Conservation (phyloP, 2,329 filamentous ascomycete species). For the Phaeomoniella chlamydospora region DNA sequence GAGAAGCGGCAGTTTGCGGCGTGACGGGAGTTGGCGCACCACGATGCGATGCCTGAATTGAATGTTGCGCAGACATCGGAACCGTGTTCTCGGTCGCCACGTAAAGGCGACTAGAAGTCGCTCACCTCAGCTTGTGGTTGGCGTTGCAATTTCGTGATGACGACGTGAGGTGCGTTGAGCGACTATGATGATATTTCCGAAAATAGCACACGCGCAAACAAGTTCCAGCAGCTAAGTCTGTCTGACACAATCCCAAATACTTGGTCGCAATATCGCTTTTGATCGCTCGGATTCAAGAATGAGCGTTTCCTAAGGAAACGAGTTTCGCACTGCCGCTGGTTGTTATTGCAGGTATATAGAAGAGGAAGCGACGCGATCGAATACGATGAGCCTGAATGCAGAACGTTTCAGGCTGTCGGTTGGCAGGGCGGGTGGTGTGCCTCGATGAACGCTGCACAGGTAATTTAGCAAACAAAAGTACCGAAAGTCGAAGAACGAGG, state of each 20-base stretch:
- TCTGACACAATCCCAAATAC: too few relatives aligned
- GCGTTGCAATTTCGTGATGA: background rate
- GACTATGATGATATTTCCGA: background rate
- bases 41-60: conserved; percentile 14
- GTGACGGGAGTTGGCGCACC: conserved; percentile 15
- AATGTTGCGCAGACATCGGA: conserved; percentile 13
- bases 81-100: conserved; percentile 24
- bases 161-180: background rate
- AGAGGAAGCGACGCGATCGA: too few relatives aligned
- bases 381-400: too few relatives aligned
- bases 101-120: background rate
- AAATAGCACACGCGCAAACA: background rate
- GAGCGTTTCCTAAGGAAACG: too few relatives aligned
- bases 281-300: too few relatives aligned
- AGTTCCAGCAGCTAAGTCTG: too few relatives aligned
- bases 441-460: background rate
- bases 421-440: background rate
- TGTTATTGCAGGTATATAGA: too few relatives aligned
- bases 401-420: background rate
- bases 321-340: too few relatives aligned
- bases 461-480: too few relatives aligned
- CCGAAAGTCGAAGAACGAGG: too few relatives aligned
- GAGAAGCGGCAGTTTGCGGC: conserved; percentile 45
- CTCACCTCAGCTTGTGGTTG: background rate
- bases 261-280: too few relatives aligned